Evolutionary conservation across 2,329 filamentous ascomycete species (phyloP), one percentile per base, ranked within the genome.

Genomic region (Cladosporium sp.): DNA sequence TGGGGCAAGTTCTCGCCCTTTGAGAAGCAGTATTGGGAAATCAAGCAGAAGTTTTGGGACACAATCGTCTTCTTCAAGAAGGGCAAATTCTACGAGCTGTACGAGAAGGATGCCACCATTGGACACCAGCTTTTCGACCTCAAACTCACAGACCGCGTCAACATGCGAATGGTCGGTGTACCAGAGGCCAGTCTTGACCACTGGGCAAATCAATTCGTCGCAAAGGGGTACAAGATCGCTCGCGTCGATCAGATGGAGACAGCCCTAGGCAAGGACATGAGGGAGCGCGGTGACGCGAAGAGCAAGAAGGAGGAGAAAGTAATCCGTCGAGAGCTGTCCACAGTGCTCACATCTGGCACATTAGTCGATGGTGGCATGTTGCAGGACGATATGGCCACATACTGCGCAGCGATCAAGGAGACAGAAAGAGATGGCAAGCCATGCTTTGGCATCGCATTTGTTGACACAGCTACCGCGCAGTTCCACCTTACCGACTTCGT

Each of bases 31-130:
- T 99, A 99, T 72, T 99, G 94, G 94, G 91, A 96, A 68, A 97
- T 99, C 73, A 99, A 99, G 77, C 89, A 92, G 73, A 97, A 97
- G 66, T 90, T 95, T 64, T 97, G 90, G 89, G 91, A 97, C 64
- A 97, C 92, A 0, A 88, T 99, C 45, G 93, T 99, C 15, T 99
- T 99, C 75, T 99, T 99, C 85, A 99, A 97, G 75, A 99, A 99
- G 79, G 94, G 94, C 68, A 99, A 99, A 68, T 99, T 99, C 74
- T 99, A 97, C 70, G 94, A 99, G 71, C 81, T 99, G 0, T 99
- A 97, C 69, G 94, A 99, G 72, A 96, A 97, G 60, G 94, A 99
- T 74, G 94, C 94, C 4, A 96, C 93, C 0, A 87, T 97, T 57
- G 94, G 94, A 4, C 92, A 99, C 70, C 94, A 97, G 71, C 80